Evolutionary conservation across 495 filamentous ascomycete genomes (phyloP), one percentile per base, ranked within the genome.

Genomic region (Sporormia fimetaria): DNA sequence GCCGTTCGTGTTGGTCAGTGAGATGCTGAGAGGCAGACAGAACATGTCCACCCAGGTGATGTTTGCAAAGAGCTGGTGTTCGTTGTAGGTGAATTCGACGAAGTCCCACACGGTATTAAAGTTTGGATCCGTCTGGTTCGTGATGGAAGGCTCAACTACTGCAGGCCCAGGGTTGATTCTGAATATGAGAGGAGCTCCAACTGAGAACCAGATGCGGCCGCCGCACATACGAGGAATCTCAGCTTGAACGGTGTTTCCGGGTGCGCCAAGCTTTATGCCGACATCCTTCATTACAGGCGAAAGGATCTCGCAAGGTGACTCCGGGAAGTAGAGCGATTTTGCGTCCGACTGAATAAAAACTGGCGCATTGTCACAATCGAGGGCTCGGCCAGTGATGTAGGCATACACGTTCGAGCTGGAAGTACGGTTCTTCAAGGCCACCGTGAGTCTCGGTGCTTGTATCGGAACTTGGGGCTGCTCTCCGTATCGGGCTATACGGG

Each of bases 1-100:
- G n/a, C 71, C 72, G 6, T 65, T 58, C 2, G 66, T 62, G 49
- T 70, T 73, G 23, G 62, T 63, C 4, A 87, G 66, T 21, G 67
- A 59, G 26, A 87, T 62, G 5, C 75, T 68, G 36, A 84, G 72
- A 7, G 81, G 80, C 7, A 83, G 47, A 35, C 66, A 63, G 27
- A 81, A 72, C 52, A 85, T 85, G 61, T 87, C 81, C 26, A 87
- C 81, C 49, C 78, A 79, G 37, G 66, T 71, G 50, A 85, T 80
- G 52, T 87, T 87, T 34, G 72, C 79, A 54, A 79, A 87, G 3
- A 85, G 66, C 59, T 84, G 74, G 14, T 58, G 40, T 33, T 54
- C 54, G 57, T 82, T 81, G 61, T 70, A 80, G 2, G 81, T 87
- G 57, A 85, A 82, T 55, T 87, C 81, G 59, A 65, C 70, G 52